Base-by-base conservation (phyloP, 768 basidiomycete genomes). In the Amanita brunnescens region DNA sequence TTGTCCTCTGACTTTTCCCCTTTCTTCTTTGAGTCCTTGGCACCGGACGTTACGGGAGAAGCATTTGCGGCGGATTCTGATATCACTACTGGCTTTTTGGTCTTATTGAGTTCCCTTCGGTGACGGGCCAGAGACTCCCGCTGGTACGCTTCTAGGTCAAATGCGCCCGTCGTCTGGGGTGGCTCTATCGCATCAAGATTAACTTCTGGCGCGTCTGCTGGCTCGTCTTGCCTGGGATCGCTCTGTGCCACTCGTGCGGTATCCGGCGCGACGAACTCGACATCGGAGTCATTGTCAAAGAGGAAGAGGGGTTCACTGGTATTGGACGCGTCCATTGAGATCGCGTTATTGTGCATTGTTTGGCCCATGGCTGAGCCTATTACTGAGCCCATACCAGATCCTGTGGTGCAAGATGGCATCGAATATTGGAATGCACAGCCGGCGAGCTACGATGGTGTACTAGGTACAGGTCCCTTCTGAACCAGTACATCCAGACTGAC, bases 351-450 rank as follows among this genome's bases (percentile, higher is more conserved):
- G 61, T 55, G 50, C 10, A 40, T 26, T 73, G 51, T 73, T 73
- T 71, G 60, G 44, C 24, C 34, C 44, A 37, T 30, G 39, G 49
- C 29, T 30, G 35, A 26, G 20, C 32, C 47, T 10, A 51, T 49
- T 55, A 61, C 60, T n/a, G 26, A 4, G 26, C n/a, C n/a, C n/a
- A 29, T 29, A 4, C 62, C 66, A 33, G 65, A 69, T 42, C 81
- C 89, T 0, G 74, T 85, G 52, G 72, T 91, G 24, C 67, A 85
- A 52, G 79, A 84, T 33, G 90, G 95, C 13, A 80, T 97, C 39
- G 70, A 79, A 18, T 98, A 96, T 64, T 98, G 95, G 95, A 76
- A 74, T 18, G 72, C 72, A 1, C 87, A 91, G 56, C 83, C 87
- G 6, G 88, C 93, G 3, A 87, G 71, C 54, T 77, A 87, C 26